A percentile compares a stretch with the other conserved stretches of the same genome.
phyloP scores from a whole-genome alignment of 441 rosid species.

The Syzygium syzygioides region DNA sequence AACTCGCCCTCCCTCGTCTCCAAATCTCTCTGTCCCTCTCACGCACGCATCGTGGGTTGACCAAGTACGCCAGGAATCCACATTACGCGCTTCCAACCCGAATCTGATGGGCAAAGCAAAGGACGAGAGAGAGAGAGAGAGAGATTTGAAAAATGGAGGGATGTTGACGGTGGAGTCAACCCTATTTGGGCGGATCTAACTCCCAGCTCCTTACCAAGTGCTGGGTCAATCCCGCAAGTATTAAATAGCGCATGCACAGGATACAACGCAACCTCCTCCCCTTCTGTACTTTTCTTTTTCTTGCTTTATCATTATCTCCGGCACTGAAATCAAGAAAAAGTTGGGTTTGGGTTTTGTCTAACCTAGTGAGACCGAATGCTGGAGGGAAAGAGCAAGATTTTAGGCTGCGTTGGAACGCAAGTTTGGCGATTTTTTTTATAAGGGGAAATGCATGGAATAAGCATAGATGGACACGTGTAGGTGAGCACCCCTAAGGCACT shows the following conservation, averaged over 20 bases:
- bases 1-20: neutral
- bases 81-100: neutral
- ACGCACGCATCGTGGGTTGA: neutral
- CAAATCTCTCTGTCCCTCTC: neutral
- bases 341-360: neutral
- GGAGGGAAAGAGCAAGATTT: neutral
- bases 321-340: neutral
- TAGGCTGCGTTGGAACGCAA: neutral
- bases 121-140: neutral
- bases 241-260: neutral
- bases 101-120: neutral
- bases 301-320: neutral
- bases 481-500: neutral
- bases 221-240: neutral
- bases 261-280: neutral
- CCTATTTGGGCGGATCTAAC: neutral
- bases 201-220: neutral
- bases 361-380: neutral
- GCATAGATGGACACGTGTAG: neutral
- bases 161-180: neutral
- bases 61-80: neutral
- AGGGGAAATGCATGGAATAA: neutral
- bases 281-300: neutral
- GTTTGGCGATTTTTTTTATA: neutral
- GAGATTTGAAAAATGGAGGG: neutral